A percentile compares a stretch with the other conserved stretches of the same genome.
Conservation (phyloP, 2,329 filamentous ascomycete genomes). For the Fusarium solani-melongenae region DNA sequence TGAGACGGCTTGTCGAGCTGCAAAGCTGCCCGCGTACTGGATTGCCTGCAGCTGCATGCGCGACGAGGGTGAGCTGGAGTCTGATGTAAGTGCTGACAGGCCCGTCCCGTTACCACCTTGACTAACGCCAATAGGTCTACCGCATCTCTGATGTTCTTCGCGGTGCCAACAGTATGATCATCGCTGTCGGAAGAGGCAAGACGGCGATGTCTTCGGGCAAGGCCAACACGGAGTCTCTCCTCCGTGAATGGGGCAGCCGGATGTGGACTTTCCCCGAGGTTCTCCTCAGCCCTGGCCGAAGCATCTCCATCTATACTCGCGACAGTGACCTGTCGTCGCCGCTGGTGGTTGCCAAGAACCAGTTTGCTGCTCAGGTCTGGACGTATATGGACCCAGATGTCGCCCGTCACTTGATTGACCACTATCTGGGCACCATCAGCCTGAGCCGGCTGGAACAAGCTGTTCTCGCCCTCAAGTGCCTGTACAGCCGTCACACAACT, state of each 20-base stretch:
- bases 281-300: conserved; percentile 40
- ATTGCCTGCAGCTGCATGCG: conserved; percentile 43
- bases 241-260: conserved; percentile 43
- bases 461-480: conserved; percentile 45
- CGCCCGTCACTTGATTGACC: conserved; percentile 48
- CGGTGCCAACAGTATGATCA: conserved; percentile 38
- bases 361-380: conserved; percentile 48
- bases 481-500: conserved; percentile 43
- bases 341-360: conserved; percentile 44
- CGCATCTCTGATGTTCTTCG: conserved; percentile 44
- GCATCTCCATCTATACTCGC: conserved; percentile 40
- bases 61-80: conserved; percentile 38
- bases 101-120: not conserved
- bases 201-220: conserved; percentile 17
- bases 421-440: conserved; percentile 47
- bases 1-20: conserved; percentile 40
- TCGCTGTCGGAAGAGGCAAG: conserved; percentile 38
- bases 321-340: conserved; percentile 34
- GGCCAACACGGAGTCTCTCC: conserved; percentile 34
- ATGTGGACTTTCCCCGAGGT: conserved; percentile 46
- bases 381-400: conserved; percentile 40
- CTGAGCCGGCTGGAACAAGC: conserved; percentile 49
- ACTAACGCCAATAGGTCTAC: conserved; percentile 34
- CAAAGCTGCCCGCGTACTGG: conserved; percentile 42
- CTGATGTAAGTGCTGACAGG: conserved; percentile 28